Evolutionary conservation across 1,284 basidiomycete species (phyloP).

Genomic region (Amylostereum chailletii): DNA sequence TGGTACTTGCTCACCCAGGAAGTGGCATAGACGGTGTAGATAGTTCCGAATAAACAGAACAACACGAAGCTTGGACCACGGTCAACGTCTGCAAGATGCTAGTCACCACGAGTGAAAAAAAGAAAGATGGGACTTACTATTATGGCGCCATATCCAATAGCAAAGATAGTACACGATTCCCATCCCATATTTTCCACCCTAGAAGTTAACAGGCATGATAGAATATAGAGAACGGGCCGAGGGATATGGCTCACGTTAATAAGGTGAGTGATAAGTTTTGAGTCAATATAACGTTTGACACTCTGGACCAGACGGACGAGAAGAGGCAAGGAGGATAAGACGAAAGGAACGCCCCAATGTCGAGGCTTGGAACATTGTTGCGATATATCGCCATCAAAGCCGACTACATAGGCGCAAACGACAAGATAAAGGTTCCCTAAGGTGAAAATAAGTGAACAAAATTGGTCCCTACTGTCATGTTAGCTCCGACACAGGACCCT

Average conservation of each 20-base stretch:
- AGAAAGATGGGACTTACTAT: constrained; percentile 33
- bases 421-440: background rate
- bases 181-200: constrained; percentile 76
- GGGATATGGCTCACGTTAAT: constrained; percentile 10
- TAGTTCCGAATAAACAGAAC: constrained; percentile 55
- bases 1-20: constrained; percentile 55
- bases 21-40: constrained; percentile 65
- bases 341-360: background rate
- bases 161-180: constrained; percentile 57
- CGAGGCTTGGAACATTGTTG: background rate
- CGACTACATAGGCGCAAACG: background rate
- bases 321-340: background rate
- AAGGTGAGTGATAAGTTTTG: background rate
- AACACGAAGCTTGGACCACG: constrained; percentile 45
- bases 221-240: background rate
- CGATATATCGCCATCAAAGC: background rate
- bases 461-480: background rate
- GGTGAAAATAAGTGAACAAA: background rate
- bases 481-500: background rate
- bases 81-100: background rate
- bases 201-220: background rate
- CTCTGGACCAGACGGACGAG: background rate
- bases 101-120: background rate
- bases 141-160: constrained; percentile 69
- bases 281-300: background rate